phyloP scores from a whole-genome alignment of 2,329 filamentous ascomycete species.

The Penicillium expansum region DNA sequence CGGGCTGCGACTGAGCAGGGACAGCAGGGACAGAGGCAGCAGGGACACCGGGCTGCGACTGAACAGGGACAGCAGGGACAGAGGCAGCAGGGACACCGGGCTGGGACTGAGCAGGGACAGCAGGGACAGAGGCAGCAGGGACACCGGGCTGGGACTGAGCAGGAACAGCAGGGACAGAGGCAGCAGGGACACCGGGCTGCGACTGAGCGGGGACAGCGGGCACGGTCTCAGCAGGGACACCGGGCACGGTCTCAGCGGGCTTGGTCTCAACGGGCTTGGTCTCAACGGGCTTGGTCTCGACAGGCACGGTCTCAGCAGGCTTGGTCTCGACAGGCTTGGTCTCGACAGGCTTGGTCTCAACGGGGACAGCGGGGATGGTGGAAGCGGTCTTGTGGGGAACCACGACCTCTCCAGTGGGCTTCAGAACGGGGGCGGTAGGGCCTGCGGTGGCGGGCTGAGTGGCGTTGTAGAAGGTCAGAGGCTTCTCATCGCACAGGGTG shows the following conservation, averaged over 20 bases:
- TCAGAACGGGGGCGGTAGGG: slow-evolving; percentile 9
- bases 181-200: not conserved
- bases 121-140: not conserved
- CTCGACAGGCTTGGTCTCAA: not conserved
- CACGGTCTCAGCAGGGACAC: not conserved
- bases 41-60: not conserved
- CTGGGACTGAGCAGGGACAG: not conserved
- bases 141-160: not conserved
- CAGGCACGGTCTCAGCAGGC: not conserved
- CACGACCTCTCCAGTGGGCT: slow-evolving; percentile 14
- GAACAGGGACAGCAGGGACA: not conserved
- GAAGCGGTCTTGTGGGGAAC: not conserved
- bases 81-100: not conserved
- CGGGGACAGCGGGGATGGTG: too few relatives aligned
- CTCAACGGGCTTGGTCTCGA: slow-evolving; percentile 6
- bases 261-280: not conserved
- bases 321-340: slow-evolving; percentile 5
- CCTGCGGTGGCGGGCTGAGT: slow-evolving; percentile 11
- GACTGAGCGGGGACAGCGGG: not conserved
- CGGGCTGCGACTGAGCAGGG: not conserved
- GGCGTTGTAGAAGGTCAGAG: slow-evolving; percentile 16
- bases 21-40: not conserved
- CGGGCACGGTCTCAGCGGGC: slow-evolving; percentile 7
- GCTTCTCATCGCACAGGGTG: slow-evolving; percentile 21
- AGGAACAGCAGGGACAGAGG: too few relatives aligned